phyloP scores from a whole-genome alignment of 2,329 filamentous ascomycete species.

The Penicillium sclerotiorum region DNA sequence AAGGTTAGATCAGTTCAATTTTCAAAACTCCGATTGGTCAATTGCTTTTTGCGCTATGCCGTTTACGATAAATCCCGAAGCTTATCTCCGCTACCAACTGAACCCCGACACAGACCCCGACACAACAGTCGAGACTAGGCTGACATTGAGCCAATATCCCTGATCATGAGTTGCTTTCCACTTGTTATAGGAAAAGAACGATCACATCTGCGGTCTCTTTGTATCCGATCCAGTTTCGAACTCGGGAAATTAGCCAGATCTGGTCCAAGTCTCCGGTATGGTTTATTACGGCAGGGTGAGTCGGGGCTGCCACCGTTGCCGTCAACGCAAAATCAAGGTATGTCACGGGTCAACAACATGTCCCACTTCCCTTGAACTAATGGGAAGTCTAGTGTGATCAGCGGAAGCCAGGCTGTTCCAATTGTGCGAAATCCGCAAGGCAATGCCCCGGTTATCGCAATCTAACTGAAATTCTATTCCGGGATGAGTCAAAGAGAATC shows the following conservation, averaged over 20 bases:
- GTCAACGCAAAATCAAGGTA: conserved; percentile 3
- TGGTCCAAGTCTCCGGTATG: not conserved
- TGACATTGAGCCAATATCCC: no score
- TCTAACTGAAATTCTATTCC: not conserved
- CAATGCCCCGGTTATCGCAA: conserved; percentile 1
- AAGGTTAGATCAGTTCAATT: no score
- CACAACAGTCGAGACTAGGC: no score
- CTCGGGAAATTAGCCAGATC: not conserved
- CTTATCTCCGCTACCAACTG: no score
- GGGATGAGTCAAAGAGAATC: not conserved
- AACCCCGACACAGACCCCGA: no score
- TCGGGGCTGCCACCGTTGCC: not conserved
- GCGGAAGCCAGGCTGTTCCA: not conserved
- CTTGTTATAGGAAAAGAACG: no score
- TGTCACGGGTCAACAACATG: not conserved
- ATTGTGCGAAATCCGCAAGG: not conserved
- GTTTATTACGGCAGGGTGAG: not conserved
- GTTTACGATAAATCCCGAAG: no score
- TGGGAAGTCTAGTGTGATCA: not conserved
- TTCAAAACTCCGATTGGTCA: no score
- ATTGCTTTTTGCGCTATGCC: no score
- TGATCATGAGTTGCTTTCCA: no score
- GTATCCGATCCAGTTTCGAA: no score
- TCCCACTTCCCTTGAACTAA: not conserved
- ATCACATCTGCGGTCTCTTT: no score